Evolutionary conservation across 164 flowering plant species (phyloP), one percentile per base, ranked within the genome.

Genomic region (Kalanchoe fedtschenkoi): DNA sequence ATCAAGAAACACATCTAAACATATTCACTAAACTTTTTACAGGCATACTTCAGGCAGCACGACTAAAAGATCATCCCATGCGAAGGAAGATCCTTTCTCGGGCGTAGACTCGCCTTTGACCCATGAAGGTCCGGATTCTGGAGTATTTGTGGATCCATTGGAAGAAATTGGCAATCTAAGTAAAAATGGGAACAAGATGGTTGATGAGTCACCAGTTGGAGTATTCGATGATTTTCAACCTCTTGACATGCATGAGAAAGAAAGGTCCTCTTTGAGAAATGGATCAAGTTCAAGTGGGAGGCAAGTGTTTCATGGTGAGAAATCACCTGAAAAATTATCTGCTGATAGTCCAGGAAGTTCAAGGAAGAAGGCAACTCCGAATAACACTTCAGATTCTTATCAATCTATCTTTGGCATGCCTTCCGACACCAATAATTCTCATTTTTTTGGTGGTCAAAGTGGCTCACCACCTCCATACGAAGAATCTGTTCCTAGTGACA

Each of bases 21-120:
- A 5, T 4, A 37, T 15, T 69, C 29, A 29, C 61, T 80, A 86
- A 28, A 73, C 51, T 64, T 67, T 62, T 61, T 47, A 65, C 37
- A 70, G 65, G 22, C 73, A 69, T 46, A 66, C 83, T 66, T 39
- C 70, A 62, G 70, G 39, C 65, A 62, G 69, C 70, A 43, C 81
- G 61, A 55, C 59, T 37, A 81, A 78, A 67, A 68, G 77, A 51
- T 39, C 75, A 22, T 66, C 84, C 42, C 70, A 62, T 62, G 67
- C 60, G 37, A 60, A 69, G 51, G 93, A 84, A 19, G 87, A 91
- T 43, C 93, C 89, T 29, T 88, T 91, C 81, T 89, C 72, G 6
- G 80, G 76, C 22, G 51, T 82, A 42, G 83, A 74, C 67, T 76
- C 92, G 60, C 68, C 69, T 63, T 65, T 89, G 62, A 34, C 73